phyloP scores from a whole-genome alignment of 768 basidiomycete species.

The Russula virescens region DNA sequence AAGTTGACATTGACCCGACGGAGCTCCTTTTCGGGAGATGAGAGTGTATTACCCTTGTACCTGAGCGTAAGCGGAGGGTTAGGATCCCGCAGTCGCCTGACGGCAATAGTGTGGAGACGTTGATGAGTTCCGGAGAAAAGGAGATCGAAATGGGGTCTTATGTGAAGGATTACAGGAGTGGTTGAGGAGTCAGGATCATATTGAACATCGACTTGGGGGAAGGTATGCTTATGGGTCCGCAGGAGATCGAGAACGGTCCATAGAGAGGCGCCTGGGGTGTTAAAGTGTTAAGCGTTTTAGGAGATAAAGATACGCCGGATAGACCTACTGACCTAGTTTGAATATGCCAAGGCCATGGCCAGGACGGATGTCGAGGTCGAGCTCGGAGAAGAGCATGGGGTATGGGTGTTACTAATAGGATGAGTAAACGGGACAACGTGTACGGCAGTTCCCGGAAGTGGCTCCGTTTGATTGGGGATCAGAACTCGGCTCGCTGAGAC shows the following conservation, averaged over 20 bases:
- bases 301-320: neutral
- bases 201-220: constrained; percentile 80
- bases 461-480: no score
- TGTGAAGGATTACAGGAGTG: constrained; percentile 70
- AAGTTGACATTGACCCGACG: constrained; percentile 60
- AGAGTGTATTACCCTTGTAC: constrained; percentile 61
- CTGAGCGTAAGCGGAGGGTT: constrained; percentile 62
- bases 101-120: constrained; percentile 70
- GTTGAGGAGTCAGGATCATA: constrained; percentile 69
- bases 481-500: no score
- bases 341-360: constrained; percentile 74
- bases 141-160: constrained; percentile 79
- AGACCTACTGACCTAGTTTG: constrained; percentile 46
- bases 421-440: neutral
- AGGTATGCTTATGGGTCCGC: constrained; percentile 57
- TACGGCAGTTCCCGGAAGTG: no score
- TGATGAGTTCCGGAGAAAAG: constrained; percentile 77
- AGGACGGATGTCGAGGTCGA: constrained; percentile 73
- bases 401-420: neutral
- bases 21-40: constrained; percentile 55
- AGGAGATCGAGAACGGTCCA: constrained; percentile 73
- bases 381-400: constrained; percentile 51
- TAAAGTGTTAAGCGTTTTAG: neutral
- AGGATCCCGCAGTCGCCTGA: constrained; percentile 60
- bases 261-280: constrained; percentile 56